These are phyloP conservation scores for Neurospora hispaniola DNA, from an alignment of 495 filamentous ascomycete genomes.

Conservation along the genomic window DNA sequence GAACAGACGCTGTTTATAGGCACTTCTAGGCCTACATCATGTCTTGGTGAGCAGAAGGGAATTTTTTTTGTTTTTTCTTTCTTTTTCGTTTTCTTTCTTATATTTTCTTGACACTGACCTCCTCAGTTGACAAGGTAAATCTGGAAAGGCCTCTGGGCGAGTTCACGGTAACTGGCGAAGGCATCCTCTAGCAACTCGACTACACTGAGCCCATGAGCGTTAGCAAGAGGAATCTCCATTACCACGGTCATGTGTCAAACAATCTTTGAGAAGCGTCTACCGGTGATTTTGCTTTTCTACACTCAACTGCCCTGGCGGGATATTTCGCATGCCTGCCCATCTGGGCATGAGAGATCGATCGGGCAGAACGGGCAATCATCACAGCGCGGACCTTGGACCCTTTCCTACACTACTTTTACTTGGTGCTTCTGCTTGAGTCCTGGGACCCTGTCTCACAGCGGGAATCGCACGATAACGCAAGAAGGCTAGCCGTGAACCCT, in stretches of 20 bases:
- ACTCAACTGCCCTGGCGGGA: not conserved
- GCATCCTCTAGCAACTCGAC: not conserved
- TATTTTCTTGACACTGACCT: not conserved
- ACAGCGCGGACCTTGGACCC: not conserved
- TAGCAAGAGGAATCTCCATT: not conserved
- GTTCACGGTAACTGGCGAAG: not conserved
- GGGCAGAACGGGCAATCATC: not conserved
- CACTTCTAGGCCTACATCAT: not conserved
- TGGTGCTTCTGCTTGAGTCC: not conserved
- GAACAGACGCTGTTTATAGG: not conserved
- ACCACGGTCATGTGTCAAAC: not conserved
- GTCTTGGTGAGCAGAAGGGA: not conserved
- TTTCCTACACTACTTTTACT: not conserved
- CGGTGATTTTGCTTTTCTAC: not conserved
- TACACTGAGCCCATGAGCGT: not conserved
- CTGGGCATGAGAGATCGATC: not conserved
- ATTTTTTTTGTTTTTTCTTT: not conserved
- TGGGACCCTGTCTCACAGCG: not conserved
- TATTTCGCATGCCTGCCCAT: not conserved
- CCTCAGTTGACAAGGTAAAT: not conserved
- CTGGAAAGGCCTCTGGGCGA: not conserved
- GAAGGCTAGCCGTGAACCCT: not conserved
- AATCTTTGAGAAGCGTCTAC: not conserved
- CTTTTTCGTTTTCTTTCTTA: too few relatives aligned
- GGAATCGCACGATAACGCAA: not conserved